These are phyloP conservation scores for Metarhizium brunneum DNA, from an alignment of 2,329 filamentous ascomycete genomes.

Conservation along the genomic window DNA sequence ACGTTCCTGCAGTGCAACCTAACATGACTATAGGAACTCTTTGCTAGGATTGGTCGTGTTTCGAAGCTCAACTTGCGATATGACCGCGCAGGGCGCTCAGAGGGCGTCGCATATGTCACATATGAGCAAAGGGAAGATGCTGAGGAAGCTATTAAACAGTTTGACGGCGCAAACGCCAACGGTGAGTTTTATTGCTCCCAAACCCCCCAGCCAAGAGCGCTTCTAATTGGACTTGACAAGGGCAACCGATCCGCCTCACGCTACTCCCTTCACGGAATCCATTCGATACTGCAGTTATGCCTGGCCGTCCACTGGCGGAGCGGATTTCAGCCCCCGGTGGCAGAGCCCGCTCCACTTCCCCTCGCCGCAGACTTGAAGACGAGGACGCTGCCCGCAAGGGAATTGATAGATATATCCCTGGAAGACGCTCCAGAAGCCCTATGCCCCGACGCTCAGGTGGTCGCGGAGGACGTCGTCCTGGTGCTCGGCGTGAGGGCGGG, in stretches of 20 bases:
- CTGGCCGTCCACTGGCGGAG: slow-evolving; percentile 49
- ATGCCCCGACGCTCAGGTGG: slow-evolving; percentile 42
- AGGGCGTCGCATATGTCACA: slow-evolving; percentile 75
- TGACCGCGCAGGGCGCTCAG: slow-evolving; percentile 80
- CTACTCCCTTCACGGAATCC: slow-evolving; percentile 53
- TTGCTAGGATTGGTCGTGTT: slow-evolving; percentile 67
- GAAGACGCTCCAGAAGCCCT: slow-evolving; percentile 49
- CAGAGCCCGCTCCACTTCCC: slow-evolving; percentile 56
- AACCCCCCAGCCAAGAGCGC: not conserved
- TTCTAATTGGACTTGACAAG: slow-evolving; percentile 25
- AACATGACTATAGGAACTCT: slow-evolving; percentile 56
- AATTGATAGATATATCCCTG: slow-evolving; percentile 74
- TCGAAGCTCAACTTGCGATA: slow-evolving; percentile 63
- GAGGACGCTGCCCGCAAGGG: slow-evolving; percentile 55
- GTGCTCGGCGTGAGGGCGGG: slow-evolving; percentile 32
- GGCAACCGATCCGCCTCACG: slow-evolving; percentile 70
- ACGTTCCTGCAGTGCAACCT: slow-evolving; percentile 11
- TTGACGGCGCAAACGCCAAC: slow-evolving; percentile 84
- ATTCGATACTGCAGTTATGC: slow-evolving; percentile 46
- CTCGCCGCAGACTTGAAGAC: slow-evolving; percentile 34
- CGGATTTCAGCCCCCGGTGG: slow-evolving; percentile 45
- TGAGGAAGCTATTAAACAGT: slow-evolving; percentile 64
- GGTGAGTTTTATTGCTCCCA: slow-evolving; percentile 30
- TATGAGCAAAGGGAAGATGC: slow-evolving; percentile 67
- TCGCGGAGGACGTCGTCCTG: slow-evolving; percentile 42